Evolutionary conservation across 352 stramenopile species (phyloP), one percentile per base, ranked within the genome.

Genomic region (Phytophthora chlamydospora): DNA sequence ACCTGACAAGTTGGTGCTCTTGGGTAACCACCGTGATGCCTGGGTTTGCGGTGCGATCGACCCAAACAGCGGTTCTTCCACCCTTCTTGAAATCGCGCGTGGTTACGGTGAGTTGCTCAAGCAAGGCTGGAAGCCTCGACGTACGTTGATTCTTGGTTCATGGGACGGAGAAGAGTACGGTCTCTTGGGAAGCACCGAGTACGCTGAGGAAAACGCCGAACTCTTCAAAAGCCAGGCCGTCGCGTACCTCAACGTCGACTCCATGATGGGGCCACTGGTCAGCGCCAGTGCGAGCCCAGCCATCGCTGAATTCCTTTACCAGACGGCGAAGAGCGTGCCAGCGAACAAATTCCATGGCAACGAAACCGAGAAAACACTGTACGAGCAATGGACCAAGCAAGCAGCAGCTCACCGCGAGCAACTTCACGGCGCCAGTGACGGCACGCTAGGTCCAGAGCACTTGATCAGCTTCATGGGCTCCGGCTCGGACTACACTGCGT

Each of bases 181-280:
- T 10, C 62, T 97, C 10, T 39, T 97, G 12, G 90, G 90, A 10
- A 93, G 79, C 24, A 97, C 90, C 4, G 90, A 90, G 41, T 97
- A 84, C 58, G 88, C 74, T 0, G 88, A 97, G 56, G 75, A 91
- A 35, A 70, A 92, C 48, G 71, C 68, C 6, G 41, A 78, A 5
- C 52, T 65, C 27, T 70, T 93, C 32, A 73, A 85, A 13, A 53
- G 78, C 56, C 66, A 93, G 9, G 81, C 83, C 0, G 73, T 90
- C 0, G 80, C 78, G 2, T 97, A 97, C 49, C 69, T 97, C 40
- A 97, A 97, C 63, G 85, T 95, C 2, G 90, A 97, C 51, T 76
- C 66, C 11, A 80, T 92, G n/a, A 78, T 78, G 10, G 90, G 89
- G 11, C 58, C 78, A 16, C 47, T 73, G n/a, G 72, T 96, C 11